Percentiles rank a stretch among this genome's conserved stretches.
Conservation (phyloP, 2,329 filamentous ascomycete species). For the Cadophora sp. region DNA sequence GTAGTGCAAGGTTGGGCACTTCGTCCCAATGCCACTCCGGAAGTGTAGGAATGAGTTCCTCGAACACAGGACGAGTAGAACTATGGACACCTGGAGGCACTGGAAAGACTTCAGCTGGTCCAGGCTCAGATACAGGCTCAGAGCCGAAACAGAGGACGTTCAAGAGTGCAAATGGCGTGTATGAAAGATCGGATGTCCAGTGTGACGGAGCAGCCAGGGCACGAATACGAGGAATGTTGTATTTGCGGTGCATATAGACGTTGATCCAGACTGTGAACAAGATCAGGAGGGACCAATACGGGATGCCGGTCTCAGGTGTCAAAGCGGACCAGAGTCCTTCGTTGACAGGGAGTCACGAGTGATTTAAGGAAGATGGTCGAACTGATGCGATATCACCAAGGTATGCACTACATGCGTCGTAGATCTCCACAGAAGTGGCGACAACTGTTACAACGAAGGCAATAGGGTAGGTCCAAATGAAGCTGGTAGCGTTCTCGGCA, state of each 20-base stretch:
- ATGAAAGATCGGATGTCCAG: not conserved
- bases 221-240: not conserved
- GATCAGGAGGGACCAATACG: not conserved
- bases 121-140: no score
- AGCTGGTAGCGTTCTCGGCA: not conserved
- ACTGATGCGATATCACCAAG: no score
- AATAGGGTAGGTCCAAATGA: not conserved
- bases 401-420: no score
- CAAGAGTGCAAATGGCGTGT: conserved; percentile 5
- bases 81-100: not conserved
- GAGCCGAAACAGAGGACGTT: not conserved
- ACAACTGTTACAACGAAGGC: not conserved
- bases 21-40: conserved; percentile 11
- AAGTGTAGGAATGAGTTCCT: not conserved
- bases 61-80: not conserved
- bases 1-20: not conserved
- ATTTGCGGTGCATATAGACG: conserved; percentile 1
- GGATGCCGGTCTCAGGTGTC: not conserved
- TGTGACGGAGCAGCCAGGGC: not conserved
- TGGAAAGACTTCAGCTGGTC: not conserved
- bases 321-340: not conserved
- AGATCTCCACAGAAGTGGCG: no score
- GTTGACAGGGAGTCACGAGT: no score
- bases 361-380: no score
- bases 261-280: not conserved